phyloP scores from a whole-genome alignment of 2,329 filamentous ascomycete species.

The Dactylellina parvicollis region DNA sequence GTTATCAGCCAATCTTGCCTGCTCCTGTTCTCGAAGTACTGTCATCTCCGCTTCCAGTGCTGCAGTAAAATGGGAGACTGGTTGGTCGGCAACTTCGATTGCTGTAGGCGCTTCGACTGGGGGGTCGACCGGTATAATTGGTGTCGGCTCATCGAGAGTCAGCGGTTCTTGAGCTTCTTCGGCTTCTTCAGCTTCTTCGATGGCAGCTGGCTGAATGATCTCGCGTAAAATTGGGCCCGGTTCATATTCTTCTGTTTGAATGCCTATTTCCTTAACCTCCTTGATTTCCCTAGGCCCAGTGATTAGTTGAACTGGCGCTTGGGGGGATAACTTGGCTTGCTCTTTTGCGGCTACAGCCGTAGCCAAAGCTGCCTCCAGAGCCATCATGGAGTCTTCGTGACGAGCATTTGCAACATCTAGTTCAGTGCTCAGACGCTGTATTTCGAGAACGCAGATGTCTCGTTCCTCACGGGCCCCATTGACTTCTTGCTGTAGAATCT shows the following conservation, averaged over 20 bases:
- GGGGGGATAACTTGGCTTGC: background rate
- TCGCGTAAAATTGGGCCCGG: background rate
- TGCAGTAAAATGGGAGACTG: conserved; percentile 28
- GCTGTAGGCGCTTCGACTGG: background rate
- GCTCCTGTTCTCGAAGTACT: conserved; percentile 37
- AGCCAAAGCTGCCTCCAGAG: conserved; percentile 35
- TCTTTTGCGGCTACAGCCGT: conserved; percentile 18
- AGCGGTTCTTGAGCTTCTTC: background rate
- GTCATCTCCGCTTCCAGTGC: conserved; percentile 45
- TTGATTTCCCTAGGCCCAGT: conserved; percentile 5
- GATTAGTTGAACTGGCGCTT: background rate
- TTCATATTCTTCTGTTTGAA: conserved; percentile 42
- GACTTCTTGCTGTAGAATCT: conserved; percentile 47
- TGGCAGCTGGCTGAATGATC: background rate
- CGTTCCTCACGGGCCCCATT: conserved; percentile 43
- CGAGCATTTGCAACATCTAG: conserved; percentile 42
- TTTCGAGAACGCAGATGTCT: conserved; percentile 45
- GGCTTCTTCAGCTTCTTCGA: background rate
- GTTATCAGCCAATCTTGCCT: conserved; percentile 36
- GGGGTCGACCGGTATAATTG: background rate
- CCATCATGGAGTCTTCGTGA: conserved; percentile 38
- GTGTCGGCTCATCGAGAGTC: background rate
- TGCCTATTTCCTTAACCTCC: conserved; percentile 40
- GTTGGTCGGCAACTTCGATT: conserved; percentile 7
- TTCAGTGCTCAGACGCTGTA: conserved; percentile 41